Evolutionary conservation across 225 moss, liverwort and hornwort species (phyloP).

Genomic region (Takakia lepidozioides): DNA sequence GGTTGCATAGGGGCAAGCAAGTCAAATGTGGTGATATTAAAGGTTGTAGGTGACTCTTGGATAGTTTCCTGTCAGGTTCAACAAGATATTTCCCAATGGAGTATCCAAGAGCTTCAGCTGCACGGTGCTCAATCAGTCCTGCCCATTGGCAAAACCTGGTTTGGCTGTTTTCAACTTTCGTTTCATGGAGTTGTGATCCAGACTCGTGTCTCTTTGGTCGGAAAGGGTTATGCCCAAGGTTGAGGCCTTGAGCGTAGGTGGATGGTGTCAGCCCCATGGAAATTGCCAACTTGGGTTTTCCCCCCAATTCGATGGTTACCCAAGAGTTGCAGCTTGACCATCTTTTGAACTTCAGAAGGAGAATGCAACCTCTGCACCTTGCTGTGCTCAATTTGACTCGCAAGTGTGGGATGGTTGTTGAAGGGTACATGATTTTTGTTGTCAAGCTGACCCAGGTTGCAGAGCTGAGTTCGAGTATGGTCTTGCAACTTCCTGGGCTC

Average conservation of each 20-base stretch:
- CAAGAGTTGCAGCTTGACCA: conserved; percentile 13
- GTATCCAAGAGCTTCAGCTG: neutral
- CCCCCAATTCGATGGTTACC: neutral
- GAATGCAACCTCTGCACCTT: conserved; percentile 30
- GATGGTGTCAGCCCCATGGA: no score
- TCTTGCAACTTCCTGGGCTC: conserved; percentile 4
- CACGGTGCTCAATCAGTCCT: neutral
- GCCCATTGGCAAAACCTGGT: conserved; percentile 11
- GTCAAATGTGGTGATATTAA: no score
- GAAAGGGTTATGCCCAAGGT: conserved; percentile 25
- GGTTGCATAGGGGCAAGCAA: no score
- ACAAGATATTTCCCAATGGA: no score
- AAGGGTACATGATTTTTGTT: conserved; percentile 11
- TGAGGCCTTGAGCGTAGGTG: no score
- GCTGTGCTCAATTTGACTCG: no score
- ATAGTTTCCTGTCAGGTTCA: no score
- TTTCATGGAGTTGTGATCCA: conserved; percentile 29
- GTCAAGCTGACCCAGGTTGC: conserved; percentile 7
- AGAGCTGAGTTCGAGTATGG: no score
- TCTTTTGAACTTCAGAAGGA: conserved; percentile 25
- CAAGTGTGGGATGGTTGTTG: conserved; percentile 38
- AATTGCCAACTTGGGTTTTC: no score
- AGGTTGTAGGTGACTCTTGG: no score
- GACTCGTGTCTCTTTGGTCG: conserved; percentile 40
- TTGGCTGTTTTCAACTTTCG: conserved; percentile 18